A percentile compares a stretch with the other conserved stretches of the same genome.
These are phyloP conservation scores for Raphanus raphanistrum DNA, from an alignment of 345 rosid species.

Conservation along the genomic window DNA sequence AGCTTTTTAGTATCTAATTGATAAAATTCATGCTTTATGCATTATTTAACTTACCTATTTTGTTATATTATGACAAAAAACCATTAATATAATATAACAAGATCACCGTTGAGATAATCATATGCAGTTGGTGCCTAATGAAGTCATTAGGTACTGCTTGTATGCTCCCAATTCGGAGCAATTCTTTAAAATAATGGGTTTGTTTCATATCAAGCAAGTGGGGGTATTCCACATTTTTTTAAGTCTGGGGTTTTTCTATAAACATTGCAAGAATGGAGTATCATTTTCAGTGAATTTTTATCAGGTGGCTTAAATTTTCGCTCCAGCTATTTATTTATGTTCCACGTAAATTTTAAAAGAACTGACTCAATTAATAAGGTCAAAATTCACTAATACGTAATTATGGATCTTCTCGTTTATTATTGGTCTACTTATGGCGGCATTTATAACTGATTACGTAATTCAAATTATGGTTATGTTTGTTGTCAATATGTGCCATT, in stretches of 20 bases:
- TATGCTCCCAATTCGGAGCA: conserved; percentile 3
- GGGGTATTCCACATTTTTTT: neutral
- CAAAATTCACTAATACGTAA: conserved; percentile 33
- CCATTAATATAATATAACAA: neutral
- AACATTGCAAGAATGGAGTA: neutral
- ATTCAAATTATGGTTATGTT: neutral
- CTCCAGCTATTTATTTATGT: conserved; percentile 22
- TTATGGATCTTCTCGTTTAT: conserved; percentile 32
- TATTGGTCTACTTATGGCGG: conserved; percentile 38
- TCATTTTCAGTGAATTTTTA: neutral
- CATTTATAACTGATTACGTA: conserved; percentile 14
- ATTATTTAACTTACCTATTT: neutral
- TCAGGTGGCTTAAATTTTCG: conserved; percentile 23
- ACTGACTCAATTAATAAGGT: conserved; percentile 27
- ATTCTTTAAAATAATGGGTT: neutral
- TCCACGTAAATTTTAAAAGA: conserved; percentile 18
- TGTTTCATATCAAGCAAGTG: neutral
- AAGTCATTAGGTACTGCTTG: conserved; percentile 11
- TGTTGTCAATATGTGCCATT: neutral
- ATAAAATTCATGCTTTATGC: neutral
- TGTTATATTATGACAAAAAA: neutral
- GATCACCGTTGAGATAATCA: conserved; percentile 3
- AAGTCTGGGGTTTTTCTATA: conserved; percentile 12
- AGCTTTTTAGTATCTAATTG: neutral
- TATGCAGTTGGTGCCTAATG: conserved; percentile 20